Base-by-base conservation (phyloP, 768 basidiomycete genomes). In the Hypholoma fasciculare region DNA sequence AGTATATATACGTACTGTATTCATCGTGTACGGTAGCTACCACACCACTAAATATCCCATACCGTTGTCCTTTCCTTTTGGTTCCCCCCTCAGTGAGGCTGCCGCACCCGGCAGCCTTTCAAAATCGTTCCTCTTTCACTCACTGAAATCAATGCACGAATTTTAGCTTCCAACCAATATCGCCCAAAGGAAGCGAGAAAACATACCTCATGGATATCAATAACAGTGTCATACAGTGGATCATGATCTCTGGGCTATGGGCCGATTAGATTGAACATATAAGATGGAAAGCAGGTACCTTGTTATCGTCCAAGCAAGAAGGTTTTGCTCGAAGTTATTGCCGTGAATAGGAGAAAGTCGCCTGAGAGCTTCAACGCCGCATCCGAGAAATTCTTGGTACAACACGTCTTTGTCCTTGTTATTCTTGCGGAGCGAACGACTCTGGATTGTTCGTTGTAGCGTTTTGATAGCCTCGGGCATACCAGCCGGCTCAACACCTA, bases 391-490 rank as follows among this genome's bases (percentile, higher is more conserved):
- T 69, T 86, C 83, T 43, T 78, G 77, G 64, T 89, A 83, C 38
- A 87, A 74, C 30, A 82, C 80, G 62, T 83, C 81, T 53, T 66
- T 67, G 19, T 54, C 60, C 37, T 47, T 52, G 7, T 17, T 43
- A 19, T 60, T 63, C 34, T 44, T 58, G 17, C 36, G 52, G 3
- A 51, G 38, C 6, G 62, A 44, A 19, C 54, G 54, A 43, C 53
- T 64, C 73, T 86, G 85, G 50, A 90, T 73, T 13, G 84, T 84
- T 39, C 89, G 71, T 71, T 89, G 88, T 30, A 92, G 72, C 6
- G 89, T 87, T 74, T 88, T 89, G 69, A 90, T 82, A 3, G 88
- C 88, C 71, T 90, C 89, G 1, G 86, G 86, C 77, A 90, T 84
- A 69, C 89, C 87, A 43, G 82, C 79, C 36, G 82, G 72, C 36